Evolutionary conservation across 768 basidiomycete genomes (phyloP), one percentile per base, ranked within the genome.

Genomic region (Rhizopogon vesiculosus): DNA sequence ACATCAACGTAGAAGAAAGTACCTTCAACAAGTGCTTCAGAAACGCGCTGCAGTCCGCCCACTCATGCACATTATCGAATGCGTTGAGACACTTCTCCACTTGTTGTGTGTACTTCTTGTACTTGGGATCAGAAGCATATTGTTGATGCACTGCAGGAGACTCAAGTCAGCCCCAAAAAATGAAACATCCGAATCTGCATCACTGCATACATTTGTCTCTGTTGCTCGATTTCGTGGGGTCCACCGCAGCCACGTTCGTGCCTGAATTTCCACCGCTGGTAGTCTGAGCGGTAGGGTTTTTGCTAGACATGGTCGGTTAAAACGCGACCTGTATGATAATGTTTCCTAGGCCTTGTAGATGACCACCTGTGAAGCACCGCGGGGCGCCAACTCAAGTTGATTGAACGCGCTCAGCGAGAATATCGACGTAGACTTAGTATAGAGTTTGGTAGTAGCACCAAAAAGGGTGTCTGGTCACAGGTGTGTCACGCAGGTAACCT

Each of bases 1-100:
- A 53, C 25, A 50, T 28, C n/a, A 43, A 42, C 33, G 3, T 35
- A 38, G 48, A 33, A 33, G 31, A 22, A 42, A 69, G 43, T 63
- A 91, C 93, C 80, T 97, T 97, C 57, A 96, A 81, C 57, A 97
- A 72, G 62, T 94, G 89, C 67, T 95, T 95, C 69, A 99, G 72
- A 73, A 98, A 99, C 41, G 95, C 88, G 66, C 97, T 98, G 69
- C 94, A 98, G 74, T 99, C 97, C 57, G 97, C 95, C 97, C 97
- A 99, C 75, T 99, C 97, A 55, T 96, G 92, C 56, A 97, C 93
- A 65, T 85, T 91, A 66, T 97, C 94, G 65, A 99, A 98, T 1
- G 93, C 87, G 58, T 86, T 88, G 45, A 99, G 78, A 62, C 91
- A 93, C 72, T 88, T 89, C 68, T 99, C 97, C 46, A 99, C 91